These are phyloP conservation scores for Lachnellula cervina DNA, from an alignment of 2,329 filamentous ascomycete species.

Conservation along the genomic window DNA sequence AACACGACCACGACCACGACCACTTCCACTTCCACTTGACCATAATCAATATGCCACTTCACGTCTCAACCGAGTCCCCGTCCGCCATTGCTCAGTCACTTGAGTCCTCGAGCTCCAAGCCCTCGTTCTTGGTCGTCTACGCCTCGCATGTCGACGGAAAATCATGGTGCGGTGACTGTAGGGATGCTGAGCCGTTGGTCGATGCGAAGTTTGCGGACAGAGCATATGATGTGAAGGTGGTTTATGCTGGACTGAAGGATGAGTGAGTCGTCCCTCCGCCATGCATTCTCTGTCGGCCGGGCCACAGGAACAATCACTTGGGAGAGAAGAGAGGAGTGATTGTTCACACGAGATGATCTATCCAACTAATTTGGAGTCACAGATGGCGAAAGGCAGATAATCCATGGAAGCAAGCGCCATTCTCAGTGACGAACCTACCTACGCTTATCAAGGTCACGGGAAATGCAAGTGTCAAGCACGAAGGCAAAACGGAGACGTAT, in stretches of 20 bases:
- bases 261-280: slow-evolving; percentile 16
- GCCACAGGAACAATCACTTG: neutral
- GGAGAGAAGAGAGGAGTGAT: neutral
- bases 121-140: slow-evolving; percentile 25
- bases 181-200: slow-evolving; percentile 24
- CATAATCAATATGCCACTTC: slow-evolving; percentile 13
- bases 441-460: slow-evolving; percentile 26
- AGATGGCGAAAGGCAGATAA: slow-evolving; percentile 25
- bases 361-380: neutral
- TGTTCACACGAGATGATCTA: too few relatives aligned
- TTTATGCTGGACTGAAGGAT: slow-evolving; percentile 23
- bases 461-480: neutral
- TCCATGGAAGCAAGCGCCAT: slow-evolving; percentile 23
- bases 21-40: neutral
- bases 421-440: slow-evolving; percentile 23
- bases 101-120: slow-evolving; percentile 10
- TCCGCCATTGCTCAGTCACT: slow-evolving; percentile 16
- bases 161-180: slow-evolving; percentile 28
- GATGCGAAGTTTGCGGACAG: slow-evolving; percentile 19
- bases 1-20: slow-evolving; percentile 34
- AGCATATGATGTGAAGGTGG: slow-evolving; percentile 13
- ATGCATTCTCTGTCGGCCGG: neutral
- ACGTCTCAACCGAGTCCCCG: slow-evolving; percentile 10
- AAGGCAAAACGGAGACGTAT: neutral
- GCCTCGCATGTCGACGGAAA: slow-evolving; percentile 21